Evolutionary conservation across 2,329 filamentous ascomycete species (phyloP).

Genomic region (Sphaerulina vaccinii): DNA sequence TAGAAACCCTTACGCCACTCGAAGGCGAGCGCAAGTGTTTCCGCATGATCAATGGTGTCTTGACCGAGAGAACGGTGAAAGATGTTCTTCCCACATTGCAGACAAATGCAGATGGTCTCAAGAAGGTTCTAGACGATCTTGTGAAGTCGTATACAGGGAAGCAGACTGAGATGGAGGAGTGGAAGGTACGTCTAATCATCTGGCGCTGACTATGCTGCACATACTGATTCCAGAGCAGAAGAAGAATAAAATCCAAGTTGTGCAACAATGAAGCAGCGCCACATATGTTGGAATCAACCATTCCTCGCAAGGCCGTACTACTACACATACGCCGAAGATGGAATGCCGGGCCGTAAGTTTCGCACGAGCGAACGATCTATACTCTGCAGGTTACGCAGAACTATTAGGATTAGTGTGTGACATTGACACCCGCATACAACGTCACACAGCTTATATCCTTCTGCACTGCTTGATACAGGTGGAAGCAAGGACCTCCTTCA

Average conservation of each 20-base stretch:
- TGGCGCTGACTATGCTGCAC: not conserved
- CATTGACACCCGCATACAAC: not conserved
- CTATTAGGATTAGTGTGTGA: too few species aligned
- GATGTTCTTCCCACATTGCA: conserved; percentile 88
- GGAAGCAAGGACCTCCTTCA: not conserved
- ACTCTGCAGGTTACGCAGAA: not conserved
- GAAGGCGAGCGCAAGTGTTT: conserved; percentile 90
- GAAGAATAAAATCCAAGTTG: conserved; percentile 85
- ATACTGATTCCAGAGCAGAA: conserved; percentile 56
- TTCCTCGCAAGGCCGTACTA: not conserved
- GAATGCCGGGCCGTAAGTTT: not conserved
- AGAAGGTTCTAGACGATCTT: conserved; percentile 89
- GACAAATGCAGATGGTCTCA: conserved; percentile 90
- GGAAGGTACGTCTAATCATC: conserved; percentile 73
- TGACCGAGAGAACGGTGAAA: conserved; percentile 89
- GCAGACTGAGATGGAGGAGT: conserved; percentile 93
- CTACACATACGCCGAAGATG: not conserved
- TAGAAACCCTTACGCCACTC: conserved; percentile 85
- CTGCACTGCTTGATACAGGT: not conserved
- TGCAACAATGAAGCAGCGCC: conserved; percentile 57
- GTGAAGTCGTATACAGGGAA: conserved; percentile 95
- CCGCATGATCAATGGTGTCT: conserved; percentile 95
- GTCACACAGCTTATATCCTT: not conserved
- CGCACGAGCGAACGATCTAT: not conserved
- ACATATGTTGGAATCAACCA: not conserved